Evolutionary conservation across 768 basidiomycete species (phyloP).

Genomic region (Lactarius akahatsu): DNA sequence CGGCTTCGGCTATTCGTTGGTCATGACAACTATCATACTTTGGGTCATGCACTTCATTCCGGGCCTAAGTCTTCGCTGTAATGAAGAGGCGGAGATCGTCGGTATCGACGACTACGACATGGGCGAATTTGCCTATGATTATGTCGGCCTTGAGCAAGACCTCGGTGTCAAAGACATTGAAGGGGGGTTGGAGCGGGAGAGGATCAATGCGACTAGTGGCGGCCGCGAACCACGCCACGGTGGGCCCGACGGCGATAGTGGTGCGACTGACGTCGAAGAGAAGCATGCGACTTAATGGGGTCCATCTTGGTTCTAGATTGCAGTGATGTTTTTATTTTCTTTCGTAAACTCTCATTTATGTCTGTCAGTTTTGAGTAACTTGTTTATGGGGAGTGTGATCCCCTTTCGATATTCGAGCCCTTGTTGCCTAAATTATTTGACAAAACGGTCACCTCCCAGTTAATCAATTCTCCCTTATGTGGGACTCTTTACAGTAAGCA

Average conservation of each 20-base stretch:
- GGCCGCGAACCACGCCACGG: constrained; percentile 27
- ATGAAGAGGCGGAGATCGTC: constrained; percentile 31
- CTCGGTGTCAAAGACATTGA: constrained; percentile 26
- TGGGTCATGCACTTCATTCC: constrained; percentile 49
- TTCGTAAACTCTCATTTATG: not conserved
- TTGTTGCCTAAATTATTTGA: not conserved
- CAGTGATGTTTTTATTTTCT: not conserved
- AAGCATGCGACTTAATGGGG: constrained; percentile 1
- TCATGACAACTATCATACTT: constrained; percentile 40
- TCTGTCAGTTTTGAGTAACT: not conserved
- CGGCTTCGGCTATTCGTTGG: constrained; percentile 38
- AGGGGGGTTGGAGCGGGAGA: constrained; percentile 27
- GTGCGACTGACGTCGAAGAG: constrained; percentile 5
- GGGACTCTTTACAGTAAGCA: no score
- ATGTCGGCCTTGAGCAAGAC: constrained; percentile 59
- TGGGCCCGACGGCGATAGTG: constrained; percentile 10
- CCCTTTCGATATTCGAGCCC: not conserved
- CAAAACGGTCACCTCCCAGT: no score
- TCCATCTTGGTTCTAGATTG: not conserved
- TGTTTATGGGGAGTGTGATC: not conserved
- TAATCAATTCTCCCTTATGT: no score
- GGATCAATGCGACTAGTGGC: constrained; percentile 25
- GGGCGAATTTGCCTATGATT: constrained; percentile 89
- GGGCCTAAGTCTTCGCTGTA: constrained; percentile 41
- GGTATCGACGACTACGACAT: constrained; percentile 83